Conservation (phyloP, 78 protist species). For the Dictyostelium brefeldianum region DNA sequence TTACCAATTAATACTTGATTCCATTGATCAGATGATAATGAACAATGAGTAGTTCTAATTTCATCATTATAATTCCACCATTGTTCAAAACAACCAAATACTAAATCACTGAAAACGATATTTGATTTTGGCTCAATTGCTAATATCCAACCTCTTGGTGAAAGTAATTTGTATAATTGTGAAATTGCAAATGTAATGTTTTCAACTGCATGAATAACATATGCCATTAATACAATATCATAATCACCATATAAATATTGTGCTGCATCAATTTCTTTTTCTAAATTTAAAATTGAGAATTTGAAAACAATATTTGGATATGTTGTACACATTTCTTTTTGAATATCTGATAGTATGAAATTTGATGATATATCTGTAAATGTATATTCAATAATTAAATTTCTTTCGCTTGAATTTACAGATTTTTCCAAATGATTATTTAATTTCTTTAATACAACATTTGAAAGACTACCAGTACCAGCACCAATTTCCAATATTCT, state of each 20-base stretch:
- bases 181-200: background rate
- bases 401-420: background rate
- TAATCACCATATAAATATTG: slow-evolving; percentile 16
- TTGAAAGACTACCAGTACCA: slow-evolving; percentile 51
- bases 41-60: slow-evolving; percentile 21
- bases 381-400: slow-evolving; percentile 20
- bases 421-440: background rate
- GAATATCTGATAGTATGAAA: background rate
- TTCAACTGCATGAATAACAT: slow-evolving; percentile 49
- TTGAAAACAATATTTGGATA: background rate
- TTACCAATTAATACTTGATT: background rate
- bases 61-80: slow-evolving; percentile 51
- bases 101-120: slow-evolving; percentile 21
- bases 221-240: slow-evolving; percentile 49
- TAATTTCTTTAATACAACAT: background rate
- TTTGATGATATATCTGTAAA: slow-evolving; percentile 49
- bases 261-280: background rate
- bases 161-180: background rate
- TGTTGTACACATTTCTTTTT: background rate
- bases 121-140: slow-evolving; percentile 22
- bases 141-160: slow-evolving; percentile 57
- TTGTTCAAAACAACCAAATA: slow-evolving; percentile 71
- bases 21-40: slow-evolving; percentile 17
- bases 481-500: slow-evolving; percentile 70
- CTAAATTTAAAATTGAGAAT: slow-evolving; percentile 22